These are phyloP conservation scores for Talaromyces sp. DNA, from an alignment of 2,329 filamentous ascomycete species.

Conservation along the genomic window DNA sequence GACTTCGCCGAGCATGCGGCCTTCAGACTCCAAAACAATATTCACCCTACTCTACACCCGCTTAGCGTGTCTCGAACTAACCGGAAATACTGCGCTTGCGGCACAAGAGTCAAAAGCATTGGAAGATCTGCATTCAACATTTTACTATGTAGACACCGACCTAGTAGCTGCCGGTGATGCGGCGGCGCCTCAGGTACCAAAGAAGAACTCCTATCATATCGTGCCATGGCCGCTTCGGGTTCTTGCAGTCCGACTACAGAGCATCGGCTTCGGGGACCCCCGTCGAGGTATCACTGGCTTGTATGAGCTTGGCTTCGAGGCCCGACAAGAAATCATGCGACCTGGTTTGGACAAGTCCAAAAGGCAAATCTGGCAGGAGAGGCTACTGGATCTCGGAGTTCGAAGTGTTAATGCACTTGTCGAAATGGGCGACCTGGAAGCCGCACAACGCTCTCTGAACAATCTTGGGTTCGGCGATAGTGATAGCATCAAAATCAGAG, in stretches of 20 bases:
- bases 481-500: constrained; percentile 31
- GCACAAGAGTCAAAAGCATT: constrained; percentile 58
- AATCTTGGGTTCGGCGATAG: constrained; percentile 15
- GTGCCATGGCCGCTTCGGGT: constrained; percentile 85
- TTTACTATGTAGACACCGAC: constrained; percentile 37
- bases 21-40: constrained; percentile 57
- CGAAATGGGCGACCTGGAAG: constrained; percentile 75
- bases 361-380: constrained; percentile 60
- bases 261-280: constrained; percentile 77
- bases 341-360: constrained; percentile 50
- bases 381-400: constrained; percentile 70
- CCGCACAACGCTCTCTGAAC: constrained; percentile 65
- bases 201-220: constrained; percentile 61
- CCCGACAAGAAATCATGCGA: constrained; percentile 54
- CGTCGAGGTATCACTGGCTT: constrained; percentile 82
- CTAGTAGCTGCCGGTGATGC: constrained; percentile 40
- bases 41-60: constrained; percentile 76
- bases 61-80: constrained; percentile 73
- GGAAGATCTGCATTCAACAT: constrained; percentile 56
- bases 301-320: constrained; percentile 80
- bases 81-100: constrained; percentile 64
- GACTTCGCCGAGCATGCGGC: constrained; percentile 35
- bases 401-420: constrained; percentile 49
- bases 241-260: constrained; percentile 75
- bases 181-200: constrained; percentile 57